A percentile compares a stretch with the other conserved stretches of the same genome.
Conservation (phyloP, 148 eudicot species). For the Amaranthus hypochondriacus region DNA sequence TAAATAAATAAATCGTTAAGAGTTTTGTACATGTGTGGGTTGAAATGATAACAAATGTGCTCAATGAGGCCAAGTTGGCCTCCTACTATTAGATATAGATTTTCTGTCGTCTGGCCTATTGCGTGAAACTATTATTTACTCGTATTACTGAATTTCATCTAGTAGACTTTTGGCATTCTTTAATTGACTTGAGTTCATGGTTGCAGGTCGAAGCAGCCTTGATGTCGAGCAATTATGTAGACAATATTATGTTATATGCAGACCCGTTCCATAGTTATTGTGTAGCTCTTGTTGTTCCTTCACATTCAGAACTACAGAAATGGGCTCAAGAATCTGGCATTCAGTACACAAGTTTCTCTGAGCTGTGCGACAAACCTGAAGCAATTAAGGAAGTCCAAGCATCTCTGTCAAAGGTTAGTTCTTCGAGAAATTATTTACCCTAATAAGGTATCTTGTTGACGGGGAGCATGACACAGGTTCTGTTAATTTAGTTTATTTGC, state of each 20-base stretch:
- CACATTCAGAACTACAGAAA: constrained; percentile 58
- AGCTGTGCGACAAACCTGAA: constrained; percentile 69
- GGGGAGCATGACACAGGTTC: no score
- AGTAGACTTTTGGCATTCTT: background rate
- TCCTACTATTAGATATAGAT: background rate
- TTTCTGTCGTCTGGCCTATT: background rate
- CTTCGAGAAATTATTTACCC: background rate
- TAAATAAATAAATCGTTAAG: background rate
- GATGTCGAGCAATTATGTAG: constrained; percentile 63
- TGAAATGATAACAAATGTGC: background rate
- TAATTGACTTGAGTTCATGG: background rate
- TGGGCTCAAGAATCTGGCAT: constrained; percentile 80
- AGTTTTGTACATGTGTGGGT: background rate
- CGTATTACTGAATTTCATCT: background rate
- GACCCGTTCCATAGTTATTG: constrained; percentile 87
- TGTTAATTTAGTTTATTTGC: no score
- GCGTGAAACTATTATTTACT: background rate
- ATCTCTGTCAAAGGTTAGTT: constrained; percentile 68
- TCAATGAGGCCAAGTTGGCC: background rate
- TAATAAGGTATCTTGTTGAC: no score
- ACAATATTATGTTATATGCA: constrained; percentile 72
- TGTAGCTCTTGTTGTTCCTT: constrained; percentile 78
- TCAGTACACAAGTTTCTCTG: constrained; percentile 46
- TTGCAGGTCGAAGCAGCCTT: constrained; percentile 88
- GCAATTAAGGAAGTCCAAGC: constrained; percentile 74